Evolutionary conservation across 1,284 basidiomycete genomes (phyloP).

Genomic region (Ceratobasidium sp.): DNA sequence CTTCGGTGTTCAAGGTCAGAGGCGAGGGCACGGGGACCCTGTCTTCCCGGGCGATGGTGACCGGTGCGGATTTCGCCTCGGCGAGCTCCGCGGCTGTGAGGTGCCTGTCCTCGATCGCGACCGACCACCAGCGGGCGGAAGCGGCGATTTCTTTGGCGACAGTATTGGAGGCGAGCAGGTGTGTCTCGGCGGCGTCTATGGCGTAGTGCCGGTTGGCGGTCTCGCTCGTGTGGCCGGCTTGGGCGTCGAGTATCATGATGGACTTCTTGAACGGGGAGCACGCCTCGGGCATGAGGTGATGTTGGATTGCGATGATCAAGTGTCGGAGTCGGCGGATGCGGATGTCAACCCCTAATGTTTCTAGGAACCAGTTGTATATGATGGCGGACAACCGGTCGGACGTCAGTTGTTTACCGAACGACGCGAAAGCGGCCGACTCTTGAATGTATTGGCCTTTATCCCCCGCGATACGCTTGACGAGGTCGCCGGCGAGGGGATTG

Average conservation of each 20-base stretch:
- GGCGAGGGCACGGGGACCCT: too few species aligned
- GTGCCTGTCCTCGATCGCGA: not conserved
- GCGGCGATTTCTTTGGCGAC: not conserved
- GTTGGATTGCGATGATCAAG: not conserved
- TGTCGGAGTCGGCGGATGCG: not conserved
- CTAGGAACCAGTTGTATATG: too few species aligned
- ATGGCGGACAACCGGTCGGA: too few species aligned
- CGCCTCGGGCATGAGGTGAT: slow-evolving; percentile 7
- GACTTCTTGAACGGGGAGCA: not conserved
- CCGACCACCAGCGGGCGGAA: not conserved
- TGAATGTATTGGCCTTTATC: too few species aligned
- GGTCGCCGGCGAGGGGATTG: not conserved
- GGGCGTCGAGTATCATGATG: not conserved
- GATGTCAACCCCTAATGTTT: too few species aligned
- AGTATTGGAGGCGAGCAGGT: not conserved
- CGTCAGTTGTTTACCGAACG: too few species aligned
- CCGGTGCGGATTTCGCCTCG: too few species aligned
- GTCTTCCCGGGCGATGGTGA: too few species aligned
- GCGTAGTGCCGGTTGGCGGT: not conserved
- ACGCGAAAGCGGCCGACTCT: too few species aligned
- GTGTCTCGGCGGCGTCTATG: not conserved
- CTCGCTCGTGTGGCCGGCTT: not conserved
- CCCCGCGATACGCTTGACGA: too few species aligned
- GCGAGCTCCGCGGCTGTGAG: too few species aligned
- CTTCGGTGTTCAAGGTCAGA: too few species aligned